Evolutionary conservation across 179 eudicot species (phyloP).

Genomic region (Corrigiola litoralis): DNA sequence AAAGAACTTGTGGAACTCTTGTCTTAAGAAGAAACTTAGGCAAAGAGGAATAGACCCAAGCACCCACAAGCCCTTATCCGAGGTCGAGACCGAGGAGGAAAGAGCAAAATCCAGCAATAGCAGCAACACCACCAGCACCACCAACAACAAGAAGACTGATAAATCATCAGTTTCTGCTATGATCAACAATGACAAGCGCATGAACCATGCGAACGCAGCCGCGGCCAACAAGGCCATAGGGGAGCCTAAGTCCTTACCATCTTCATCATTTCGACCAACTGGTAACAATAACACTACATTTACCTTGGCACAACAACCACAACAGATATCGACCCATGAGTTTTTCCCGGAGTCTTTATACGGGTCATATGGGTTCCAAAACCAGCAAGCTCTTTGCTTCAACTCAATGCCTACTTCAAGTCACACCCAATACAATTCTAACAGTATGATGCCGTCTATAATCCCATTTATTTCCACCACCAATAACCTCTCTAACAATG

Average conservation of each 20-base stretch:
- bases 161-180: constrained; percentile 21
- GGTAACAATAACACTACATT: constrained; percentile 4
- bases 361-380: constrained; percentile 27
- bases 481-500: constrained; percentile 1
- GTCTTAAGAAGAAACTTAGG: constrained; percentile 85
- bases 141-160: constrained; percentile 15
- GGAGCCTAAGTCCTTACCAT: constrained; percentile 3
- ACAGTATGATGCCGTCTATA: constrained; percentile 18
- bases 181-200: background rate
- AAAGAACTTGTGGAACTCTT: constrained; percentile 96
- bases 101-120: constrained; percentile 21
- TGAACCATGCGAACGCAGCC: background rate
- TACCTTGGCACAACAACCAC: constrained; percentile 13
- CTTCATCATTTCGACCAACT: background rate
- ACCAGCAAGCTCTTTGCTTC: constrained; percentile 28
- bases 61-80: constrained; percentile 81
- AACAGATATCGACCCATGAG: constrained; percentile 44
- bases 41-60: constrained; percentile 90
- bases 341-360: constrained; percentile 49
- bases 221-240: background rate
- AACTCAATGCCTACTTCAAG: constrained; percentile 21
- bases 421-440: constrained; percentile 17
- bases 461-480: constrained; percentile 34
- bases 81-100: constrained; percentile 39
- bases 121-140: constrained; percentile 20